These are phyloP conservation scores for Mucor velutinosus DNA, from an alignment of 371 early-diverging fungal genomes.

Conservation along the genomic window DNA sequence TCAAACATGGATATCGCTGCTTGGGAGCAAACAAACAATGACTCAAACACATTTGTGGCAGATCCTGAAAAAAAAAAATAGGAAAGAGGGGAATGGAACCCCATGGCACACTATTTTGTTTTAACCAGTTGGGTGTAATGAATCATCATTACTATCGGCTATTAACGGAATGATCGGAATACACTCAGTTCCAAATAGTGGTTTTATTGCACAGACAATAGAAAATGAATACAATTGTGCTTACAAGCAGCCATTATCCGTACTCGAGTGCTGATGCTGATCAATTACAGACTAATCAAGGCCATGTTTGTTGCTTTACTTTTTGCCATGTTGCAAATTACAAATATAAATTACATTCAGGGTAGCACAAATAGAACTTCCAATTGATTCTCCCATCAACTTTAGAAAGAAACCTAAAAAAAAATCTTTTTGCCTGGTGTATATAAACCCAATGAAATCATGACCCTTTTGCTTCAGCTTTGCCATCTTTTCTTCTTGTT, in stretches of 20 bases:
- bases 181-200: slow-evolving; percentile 6
- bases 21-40: background rate
- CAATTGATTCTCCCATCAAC: background rate
- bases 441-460: background rate
- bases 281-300: slow-evolving; percentile 2
- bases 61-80: background rate
- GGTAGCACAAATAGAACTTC: background rate
- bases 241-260: background rate
- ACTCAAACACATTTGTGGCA: background rate
- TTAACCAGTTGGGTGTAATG: background rate
- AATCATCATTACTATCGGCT: slow-evolving; percentile 17
- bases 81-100: background rate
- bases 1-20: background rate
- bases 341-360: background rate
- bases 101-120: background rate
- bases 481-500: background rate
- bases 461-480: background rate
- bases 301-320: background rate
- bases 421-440: background rate
- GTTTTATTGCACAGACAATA: background rate
- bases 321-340: background rate
- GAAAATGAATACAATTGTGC: background rate
- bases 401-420: background rate
- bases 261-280: background rate
- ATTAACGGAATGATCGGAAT: slow-evolving; percentile 36